Evolutionary conservation across 768 basidiomycete species (phyloP).

Genomic region (Kwoniella sp.): DNA sequence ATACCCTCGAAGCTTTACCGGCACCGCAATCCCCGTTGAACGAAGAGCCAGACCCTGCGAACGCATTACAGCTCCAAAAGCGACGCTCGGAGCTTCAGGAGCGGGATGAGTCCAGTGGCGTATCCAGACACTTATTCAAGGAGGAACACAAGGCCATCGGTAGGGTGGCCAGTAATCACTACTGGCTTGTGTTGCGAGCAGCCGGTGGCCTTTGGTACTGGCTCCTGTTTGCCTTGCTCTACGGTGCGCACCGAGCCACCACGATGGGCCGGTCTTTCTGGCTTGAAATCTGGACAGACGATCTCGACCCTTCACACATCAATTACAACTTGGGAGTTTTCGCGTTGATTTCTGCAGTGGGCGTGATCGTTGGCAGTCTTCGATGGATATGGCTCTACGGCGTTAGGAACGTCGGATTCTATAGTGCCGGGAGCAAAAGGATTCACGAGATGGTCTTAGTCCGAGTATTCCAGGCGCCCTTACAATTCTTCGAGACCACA

Average conservation of each 20-base stretch:
- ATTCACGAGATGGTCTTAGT: slow-evolving; percentile 39
- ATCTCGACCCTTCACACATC: slow-evolving; percentile 30
- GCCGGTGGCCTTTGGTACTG: slow-evolving; percentile 50
- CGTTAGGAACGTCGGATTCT: slow-evolving; percentile 41
- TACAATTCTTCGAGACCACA: slow-evolving; percentile 48
- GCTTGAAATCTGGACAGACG: slow-evolving; percentile 46
- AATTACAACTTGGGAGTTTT: slow-evolving; percentile 41
- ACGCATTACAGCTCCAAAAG: background rate
- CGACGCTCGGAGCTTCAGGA: slow-evolving; percentile 3
- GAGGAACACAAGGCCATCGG: slow-evolving; percentile 38
- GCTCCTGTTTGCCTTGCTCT: slow-evolving; percentile 37
- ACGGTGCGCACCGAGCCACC: slow-evolving; percentile 26
- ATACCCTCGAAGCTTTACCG: slow-evolving; percentile 3
- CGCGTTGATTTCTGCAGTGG: slow-evolving; percentile 17
- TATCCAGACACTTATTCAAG: slow-evolving; percentile 32
- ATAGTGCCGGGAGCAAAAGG: slow-evolving; percentile 27
- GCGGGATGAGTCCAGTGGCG: slow-evolving; percentile 7
- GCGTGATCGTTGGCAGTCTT: slow-evolving; percentile 22
- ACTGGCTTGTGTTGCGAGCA: slow-evolving; percentile 37
- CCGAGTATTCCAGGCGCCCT: slow-evolving; percentile 34
- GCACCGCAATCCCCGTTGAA: slow-evolving; percentile 1
- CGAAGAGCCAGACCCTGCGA: background rate
- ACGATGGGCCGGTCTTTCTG: slow-evolving; percentile 29
- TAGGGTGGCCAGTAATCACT: slow-evolving; percentile 34
- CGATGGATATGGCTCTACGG: slow-evolving; percentile 55